These are phyloP conservation scores for Cercospora citrullina DNA, from an alignment of 2,329 filamentous ascomycete species.

Conservation along the genomic window DNA sequence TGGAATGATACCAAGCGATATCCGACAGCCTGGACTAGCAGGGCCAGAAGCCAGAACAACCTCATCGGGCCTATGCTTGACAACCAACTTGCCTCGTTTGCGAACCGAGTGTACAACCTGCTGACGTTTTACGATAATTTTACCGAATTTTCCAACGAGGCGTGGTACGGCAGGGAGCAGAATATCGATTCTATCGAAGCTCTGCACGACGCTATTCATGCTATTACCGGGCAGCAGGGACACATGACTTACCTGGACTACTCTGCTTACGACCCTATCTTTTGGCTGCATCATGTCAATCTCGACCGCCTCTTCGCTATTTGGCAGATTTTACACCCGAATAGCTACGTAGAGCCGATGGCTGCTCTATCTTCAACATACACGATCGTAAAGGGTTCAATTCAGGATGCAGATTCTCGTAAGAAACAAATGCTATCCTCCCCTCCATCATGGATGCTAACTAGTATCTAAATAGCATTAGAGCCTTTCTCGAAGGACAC, in stretches of 20 bases:
- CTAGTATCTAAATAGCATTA: constrained; percentile 15
- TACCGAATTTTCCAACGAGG: constrained; percentile 68
- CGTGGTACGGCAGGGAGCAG: constrained; percentile 51
- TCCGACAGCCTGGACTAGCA: constrained; percentile 46
- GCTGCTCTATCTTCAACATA: constrained; percentile 58
- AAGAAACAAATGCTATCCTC: not conserved
- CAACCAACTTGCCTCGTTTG: constrained; percentile 55
- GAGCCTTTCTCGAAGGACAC: constrained; percentile 63
- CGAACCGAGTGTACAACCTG: constrained; percentile 64
- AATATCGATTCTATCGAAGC: constrained; percentile 60
- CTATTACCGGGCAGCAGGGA: constrained; percentile 58
- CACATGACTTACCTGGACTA: constrained; percentile 70
- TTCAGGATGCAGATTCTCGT: constrained; percentile 38
- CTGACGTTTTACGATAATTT: constrained; percentile 69
- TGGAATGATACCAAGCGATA: constrained; percentile 63
- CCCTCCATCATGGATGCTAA: not conserved
- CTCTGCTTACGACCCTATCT: constrained; percentile 76
- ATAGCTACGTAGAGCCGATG: constrained; percentile 62
- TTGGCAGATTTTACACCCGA: constrained; percentile 73
- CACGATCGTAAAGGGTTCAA: constrained; percentile 56
- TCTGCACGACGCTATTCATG: constrained; percentile 52
- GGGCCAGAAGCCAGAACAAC: constrained; percentile 60
- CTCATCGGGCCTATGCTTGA: constrained; percentile 55
- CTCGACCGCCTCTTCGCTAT: constrained; percentile 74
- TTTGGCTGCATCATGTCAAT: constrained; percentile 74